A percentile compares a stretch with the other conserved stretches of the same genome.
These are phyloP conservation scores for Metschnikowia koreensis DNA, from an alignment of 805 yeast genomes.

Conservation along the genomic window DNA sequence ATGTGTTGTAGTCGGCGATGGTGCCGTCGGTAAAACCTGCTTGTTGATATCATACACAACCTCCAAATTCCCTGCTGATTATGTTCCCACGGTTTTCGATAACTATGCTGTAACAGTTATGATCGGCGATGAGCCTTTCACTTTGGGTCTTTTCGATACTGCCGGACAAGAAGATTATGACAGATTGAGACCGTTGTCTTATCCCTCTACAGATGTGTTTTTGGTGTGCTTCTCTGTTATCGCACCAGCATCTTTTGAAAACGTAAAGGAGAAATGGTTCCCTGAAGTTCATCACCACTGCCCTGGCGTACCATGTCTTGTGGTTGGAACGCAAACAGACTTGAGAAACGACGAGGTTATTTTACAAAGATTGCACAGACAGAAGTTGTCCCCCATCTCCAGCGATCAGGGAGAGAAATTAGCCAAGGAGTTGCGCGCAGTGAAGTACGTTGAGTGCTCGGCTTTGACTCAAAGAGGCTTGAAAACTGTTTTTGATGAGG, in stretches of 20 bases:
- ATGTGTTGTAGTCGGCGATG: constrained; percentile 99
- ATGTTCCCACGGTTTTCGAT: constrained; percentile 98
- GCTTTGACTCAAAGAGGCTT: constrained; percentile 96
- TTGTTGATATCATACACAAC: constrained; percentile 93
- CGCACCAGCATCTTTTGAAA: constrained; percentile 95
- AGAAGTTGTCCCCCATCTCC: constrained; percentile 81
- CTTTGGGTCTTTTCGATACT: constrained; percentile 95
- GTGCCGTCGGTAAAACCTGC: constrained; percentile 99
- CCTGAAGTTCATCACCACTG: constrained; percentile 97
- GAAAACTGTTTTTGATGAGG: constrained; percentile 97
- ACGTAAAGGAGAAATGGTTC: constrained; percentile 97
- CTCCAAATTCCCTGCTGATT: constrained; percentile 95
- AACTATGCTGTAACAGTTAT: constrained; percentile 92
- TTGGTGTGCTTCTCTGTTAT: constrained; percentile 94
- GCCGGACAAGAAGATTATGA: constrained; percentile 99
- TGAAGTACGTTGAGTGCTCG: constrained; percentile 95
- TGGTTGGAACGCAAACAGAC: constrained; percentile 96
- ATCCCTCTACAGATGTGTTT: constrained; percentile 96
- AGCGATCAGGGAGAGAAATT: constrained; percentile 87
- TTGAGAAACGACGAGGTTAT: constrained; percentile 90
- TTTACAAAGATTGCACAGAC: constrained; percentile 85
- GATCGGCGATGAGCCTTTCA: constrained; percentile 98
- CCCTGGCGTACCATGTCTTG: constrained; percentile 96
- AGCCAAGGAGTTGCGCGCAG: constrained; percentile 92
- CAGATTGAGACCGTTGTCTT: constrained; percentile 91